phyloP scores from a whole-genome alignment of 1,139 yeast species.

The Geotrichum carabidarum region DNA sequence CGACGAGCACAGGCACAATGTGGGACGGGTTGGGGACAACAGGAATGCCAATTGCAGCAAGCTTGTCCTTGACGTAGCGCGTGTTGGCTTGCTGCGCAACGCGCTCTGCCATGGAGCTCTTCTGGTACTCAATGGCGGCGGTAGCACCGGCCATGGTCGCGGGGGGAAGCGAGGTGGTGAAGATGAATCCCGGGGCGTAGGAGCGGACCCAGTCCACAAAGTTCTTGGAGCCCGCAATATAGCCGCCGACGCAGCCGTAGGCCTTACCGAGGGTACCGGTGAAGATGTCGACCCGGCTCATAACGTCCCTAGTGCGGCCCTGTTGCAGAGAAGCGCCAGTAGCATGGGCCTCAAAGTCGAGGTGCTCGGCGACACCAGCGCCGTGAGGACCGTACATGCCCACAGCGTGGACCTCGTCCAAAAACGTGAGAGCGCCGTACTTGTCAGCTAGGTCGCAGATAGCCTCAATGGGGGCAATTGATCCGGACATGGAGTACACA shows the following conservation, averaged over 20 bases:
- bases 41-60: conserved; percentile 74
- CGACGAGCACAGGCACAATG: conserved; percentile 90
- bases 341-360: conserved; percentile 75
- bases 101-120: conserved; percentile 71
- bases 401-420: conserved; percentile 98
- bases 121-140: conserved; percentile 79
- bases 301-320: conserved; percentile 46
- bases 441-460: conserved; percentile 95
- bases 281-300: conserved; percentile 90
- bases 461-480: conserved; percentile 86
- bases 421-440: conserved; percentile 92
- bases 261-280: conserved; percentile 98
- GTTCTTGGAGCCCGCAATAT: conserved; percentile 80
- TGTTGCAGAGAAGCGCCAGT: conserved; percentile 50
- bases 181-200: conserved; percentile 94
- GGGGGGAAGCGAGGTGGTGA: conserved; percentile 94
- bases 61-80: conserved; percentile 70
- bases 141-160: conserved; percentile 95
- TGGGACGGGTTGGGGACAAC: conserved; percentile 97
- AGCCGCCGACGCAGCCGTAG: conserved; percentile 95
- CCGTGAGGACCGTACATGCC: conserved; percentile 99
- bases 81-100: conserved; percentile 81
- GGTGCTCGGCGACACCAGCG: conserved; percentile 98
- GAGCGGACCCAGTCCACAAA: conserved; percentile 94
- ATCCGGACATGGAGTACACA: conserved; percentile 97